These are phyloP conservation scores for Elaeis oleifera DNA, from an alignment of 202 grass and related monocot species.

Conservation along the genomic window DNA sequence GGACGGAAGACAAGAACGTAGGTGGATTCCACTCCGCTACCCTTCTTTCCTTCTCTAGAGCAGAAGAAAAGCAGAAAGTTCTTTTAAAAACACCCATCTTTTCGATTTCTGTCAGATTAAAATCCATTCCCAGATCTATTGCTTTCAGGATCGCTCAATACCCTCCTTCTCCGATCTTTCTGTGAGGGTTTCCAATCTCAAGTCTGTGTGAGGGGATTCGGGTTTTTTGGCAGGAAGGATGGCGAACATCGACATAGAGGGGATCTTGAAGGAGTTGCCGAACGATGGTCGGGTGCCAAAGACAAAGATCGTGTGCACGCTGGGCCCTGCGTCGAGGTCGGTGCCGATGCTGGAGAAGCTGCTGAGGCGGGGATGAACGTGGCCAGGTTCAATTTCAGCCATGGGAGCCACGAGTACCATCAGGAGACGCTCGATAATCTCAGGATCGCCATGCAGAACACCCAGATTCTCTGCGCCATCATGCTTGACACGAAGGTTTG, in stretches of 20 bases:
- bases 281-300: constrained; percentile 27
- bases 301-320: constrained; percentile 29
- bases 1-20: no score
- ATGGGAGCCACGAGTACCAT: constrained; percentile 92
- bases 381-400: constrained; percentile 97
- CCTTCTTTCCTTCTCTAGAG: no score
- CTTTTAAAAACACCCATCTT: no score
- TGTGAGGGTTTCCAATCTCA: no score
- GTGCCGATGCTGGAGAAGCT: constrained; percentile 94
- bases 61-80: no score
- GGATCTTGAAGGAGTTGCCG: constrained; percentile 50
- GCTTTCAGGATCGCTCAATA: no score
- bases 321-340: constrained; percentile 49
- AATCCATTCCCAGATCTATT: no score
- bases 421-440: constrained; percentile 91
- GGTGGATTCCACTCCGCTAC: no score
- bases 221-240: constrained; percentile 10
- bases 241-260: constrained; percentile 82
- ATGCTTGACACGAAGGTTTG: constrained; percentile 95
- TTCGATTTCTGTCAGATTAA: no score
- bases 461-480: constrained; percentile 79
- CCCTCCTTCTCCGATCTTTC: no score
- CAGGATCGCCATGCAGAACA: constrained; percentile 84
- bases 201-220: no score
- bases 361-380: constrained; percentile 96